Base-by-base conservation (phyloP, 192 early-diverging fungal species). In the Coemansia sp. region DNA sequence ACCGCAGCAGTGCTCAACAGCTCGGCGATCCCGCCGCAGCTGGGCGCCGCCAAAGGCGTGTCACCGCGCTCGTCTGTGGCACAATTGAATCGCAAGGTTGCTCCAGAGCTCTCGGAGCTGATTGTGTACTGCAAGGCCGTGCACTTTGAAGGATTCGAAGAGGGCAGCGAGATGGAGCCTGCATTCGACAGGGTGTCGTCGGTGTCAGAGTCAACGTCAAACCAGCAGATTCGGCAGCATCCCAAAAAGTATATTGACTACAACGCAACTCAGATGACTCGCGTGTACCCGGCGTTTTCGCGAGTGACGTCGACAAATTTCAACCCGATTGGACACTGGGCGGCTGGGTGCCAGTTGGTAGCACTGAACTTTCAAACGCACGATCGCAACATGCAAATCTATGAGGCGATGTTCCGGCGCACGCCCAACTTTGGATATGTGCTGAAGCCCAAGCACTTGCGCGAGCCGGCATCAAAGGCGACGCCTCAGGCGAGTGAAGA, bases 281-380 rank as follows among this genome's bases (percentile, higher is more conserved):
- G 96, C 18, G 83, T 93, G n/a, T 97, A 96, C 68, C 96, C 96
- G 36, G 84, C 87, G 10, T 88, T 88, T 10, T 86, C 91, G 65
- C 89, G 94, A n/a, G 80, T 97, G 61, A 90, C 76, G 41, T 93
- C 91, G 16, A 87, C 90, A 49, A 97, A 97, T 79, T 94, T 88
- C 70, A 92, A 96, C 67, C 96, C 96, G 2, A 84, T 92, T 29
- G 79, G 86, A 10, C 90, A 93, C 72, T 97, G 96, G 96, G 82
- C 78, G 13, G 79, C 73, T 12, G 96, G 96, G 3, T 87, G 84
- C 38, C 95, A 96, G 78, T 84, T 97, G 85, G 95, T 95, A 2
- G 95, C 96, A 2, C 73, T 97, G 68, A 97, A 97, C 80, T 94
- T 89, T 65, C 96, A 97, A 67, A 95, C 88, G 9, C 84, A 86